Evolutionary conservation across 192 early-diverging fungal genomes (phyloP).

Genomic region (Spizellomyces punctatus): DNA sequence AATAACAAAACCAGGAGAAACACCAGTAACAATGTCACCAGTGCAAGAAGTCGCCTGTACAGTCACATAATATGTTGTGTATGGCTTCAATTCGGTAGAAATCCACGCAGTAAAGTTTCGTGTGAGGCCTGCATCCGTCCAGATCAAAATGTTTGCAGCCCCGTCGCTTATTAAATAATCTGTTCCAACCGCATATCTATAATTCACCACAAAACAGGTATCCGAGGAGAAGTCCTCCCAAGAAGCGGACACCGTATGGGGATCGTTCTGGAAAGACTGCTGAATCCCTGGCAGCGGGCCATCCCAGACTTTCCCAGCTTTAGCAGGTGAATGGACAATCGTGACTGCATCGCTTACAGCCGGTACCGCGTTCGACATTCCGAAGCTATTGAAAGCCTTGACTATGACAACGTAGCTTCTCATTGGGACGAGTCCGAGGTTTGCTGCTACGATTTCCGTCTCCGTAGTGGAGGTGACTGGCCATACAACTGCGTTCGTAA

Average conservation of each 20-base stretch:
- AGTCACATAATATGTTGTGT: not conserved
- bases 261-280: not conserved
- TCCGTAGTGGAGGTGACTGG: not conserved
- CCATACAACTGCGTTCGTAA: not conserved
- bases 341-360: not conserved
- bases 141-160: not conserved
- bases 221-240: conserved; percentile 1
- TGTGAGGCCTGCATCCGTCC: not conserved
- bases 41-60: not conserved
- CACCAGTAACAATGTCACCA: not conserved
- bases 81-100: not conserved
- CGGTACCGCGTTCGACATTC: not conserved
- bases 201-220: conserved; percentile 1
- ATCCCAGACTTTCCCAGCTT: not conserved
- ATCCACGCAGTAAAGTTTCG: not conserved
- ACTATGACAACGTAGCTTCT: not conserved
- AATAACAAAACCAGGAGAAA: not conserved
- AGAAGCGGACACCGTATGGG: not conserved
- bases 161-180: not conserved
- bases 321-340: not conserved
- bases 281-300: not conserved
- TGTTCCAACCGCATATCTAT: conserved; percentile 12
- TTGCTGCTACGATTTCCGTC: not conserved
- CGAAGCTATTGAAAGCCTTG: not conserved
- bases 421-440: not conserved